Evolutionary conservation across 2,329 filamentous ascomycete genomes (phyloP).

Genomic region (Penicillium crustosum): DNA sequence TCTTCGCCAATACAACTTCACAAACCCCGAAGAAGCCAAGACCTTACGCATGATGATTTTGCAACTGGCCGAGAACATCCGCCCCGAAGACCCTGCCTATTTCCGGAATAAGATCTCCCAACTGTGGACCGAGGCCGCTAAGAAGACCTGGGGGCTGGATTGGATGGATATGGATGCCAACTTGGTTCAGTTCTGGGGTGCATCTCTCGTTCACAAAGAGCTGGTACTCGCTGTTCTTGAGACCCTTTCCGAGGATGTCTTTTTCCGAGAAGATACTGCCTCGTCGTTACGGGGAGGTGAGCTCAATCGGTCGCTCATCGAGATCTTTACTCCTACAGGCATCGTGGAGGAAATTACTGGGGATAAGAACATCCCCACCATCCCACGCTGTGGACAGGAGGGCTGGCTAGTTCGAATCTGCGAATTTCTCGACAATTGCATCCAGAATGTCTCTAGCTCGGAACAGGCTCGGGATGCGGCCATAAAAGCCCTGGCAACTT

Average conservation of each 20-base stretch:
- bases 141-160: conserved; percentile 85
- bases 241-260: conserved; percentile 89
- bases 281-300: conserved; percentile 79
- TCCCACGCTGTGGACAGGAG: conserved; percentile 74
- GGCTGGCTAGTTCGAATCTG: conserved; percentile 84
- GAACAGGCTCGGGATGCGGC: conserved; percentile 68
- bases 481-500: conserved; percentile 71
- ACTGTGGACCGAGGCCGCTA: conserved; percentile 92
- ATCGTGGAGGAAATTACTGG: conserved; percentile 76
- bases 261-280: conserved; percentile 83
- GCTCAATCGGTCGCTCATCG: conserved; percentile 85
- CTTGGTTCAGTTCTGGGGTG: conserved; percentile 76
- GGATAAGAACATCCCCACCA: conserved; percentile 65
- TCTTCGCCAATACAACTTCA: conserved; percentile 79
- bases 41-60: conserved; percentile 75
- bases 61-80: conserved; percentile 70
- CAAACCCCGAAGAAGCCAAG: conserved; percentile 64
- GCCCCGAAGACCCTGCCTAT: conserved; percentile 73
- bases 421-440: conserved; percentile 70
- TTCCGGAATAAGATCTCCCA: conserved; percentile 91
- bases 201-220: conserved; percentile 68
- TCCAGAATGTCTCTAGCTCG: conserved; percentile 65
- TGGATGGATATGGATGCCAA: conserved; percentile 94
- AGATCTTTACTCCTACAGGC: conserved; percentile 80
- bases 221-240: conserved; percentile 87